These are phyloP conservation scores for Candida pini DNA, from an alignment of 805 yeast genomes.

Conservation along the genomic window DNA sequence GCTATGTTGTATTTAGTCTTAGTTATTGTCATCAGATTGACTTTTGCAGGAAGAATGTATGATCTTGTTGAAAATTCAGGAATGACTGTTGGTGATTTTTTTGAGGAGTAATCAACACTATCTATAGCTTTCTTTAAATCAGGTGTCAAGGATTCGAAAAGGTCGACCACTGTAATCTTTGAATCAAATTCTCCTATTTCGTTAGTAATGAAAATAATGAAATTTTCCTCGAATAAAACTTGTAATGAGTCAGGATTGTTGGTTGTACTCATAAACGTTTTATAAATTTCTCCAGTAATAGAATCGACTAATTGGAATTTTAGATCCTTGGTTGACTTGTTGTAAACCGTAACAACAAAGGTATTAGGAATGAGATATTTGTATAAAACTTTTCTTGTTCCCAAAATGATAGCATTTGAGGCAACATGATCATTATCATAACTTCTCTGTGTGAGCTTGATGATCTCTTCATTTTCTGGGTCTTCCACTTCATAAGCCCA, in stretches of 20 bases:
- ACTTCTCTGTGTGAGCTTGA: constrained; percentile 35
- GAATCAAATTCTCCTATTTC: constrained; percentile 41
- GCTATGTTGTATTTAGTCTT: constrained; percentile 63
- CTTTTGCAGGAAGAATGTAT: constrained; percentile 53
- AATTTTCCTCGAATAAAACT: constrained; percentile 72
- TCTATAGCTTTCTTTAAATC: constrained; percentile 33
- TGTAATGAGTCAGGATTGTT: constrained; percentile 31
- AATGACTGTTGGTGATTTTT: constrained; percentile 16
- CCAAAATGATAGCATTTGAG: constrained; percentile 62
- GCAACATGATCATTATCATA: constrained; percentile 38
- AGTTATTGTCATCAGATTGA: constrained; percentile 48
- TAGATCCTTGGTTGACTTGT: constrained; percentile 28
- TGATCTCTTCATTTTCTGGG: constrained; percentile 30
- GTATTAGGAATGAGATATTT: constrained; percentile 77
- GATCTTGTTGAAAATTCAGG: constrained; percentile 54
- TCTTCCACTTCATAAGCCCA: constrained; percentile 13
- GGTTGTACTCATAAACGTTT: constrained; percentile 32
- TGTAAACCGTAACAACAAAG: constrained; percentile 40
- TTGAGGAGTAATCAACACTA: constrained; percentile 10
- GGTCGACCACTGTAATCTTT: constrained; percentile 65
- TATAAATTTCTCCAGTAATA: constrained; percentile 56
- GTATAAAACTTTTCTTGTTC: constrained; percentile 70
- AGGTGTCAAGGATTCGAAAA: constrained; percentile 63
- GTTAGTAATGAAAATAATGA: constrained; percentile 67
- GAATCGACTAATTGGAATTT: constrained; percentile 56